Evolutionary conservation across 345 rosid genomes (phyloP), one percentile per base, ranked within the genome.

Genomic region (Lagerstroemia speciosa): DNA sequence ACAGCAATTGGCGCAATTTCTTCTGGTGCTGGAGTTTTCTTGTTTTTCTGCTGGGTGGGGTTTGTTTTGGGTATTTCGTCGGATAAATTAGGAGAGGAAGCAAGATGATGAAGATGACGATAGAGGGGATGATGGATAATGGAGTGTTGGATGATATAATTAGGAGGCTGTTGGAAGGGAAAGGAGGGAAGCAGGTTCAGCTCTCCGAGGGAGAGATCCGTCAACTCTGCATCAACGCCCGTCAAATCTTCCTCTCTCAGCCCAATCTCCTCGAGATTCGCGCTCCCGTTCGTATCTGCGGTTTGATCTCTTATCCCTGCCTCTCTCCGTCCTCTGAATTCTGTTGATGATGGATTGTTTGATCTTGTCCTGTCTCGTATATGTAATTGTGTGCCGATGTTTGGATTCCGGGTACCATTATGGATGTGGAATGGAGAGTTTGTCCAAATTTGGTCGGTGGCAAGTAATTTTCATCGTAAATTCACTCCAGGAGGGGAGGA

Each of bases 131-230:
- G 83, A 85, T 89, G 92, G 96, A 89, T 77, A 81, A 76, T 72
- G 83, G 86, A 55, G 90, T 82, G 6, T 74, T 94, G 88, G 98
- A 94, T 80, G 99, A 94, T 79, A 86, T 94, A 16, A 91, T 94
- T 66, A 78, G 92, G 77, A 88, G 98, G 77, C 67, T 94, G 36
- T 75, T 94, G 79, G 99, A 89, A 55, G 99, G 99, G 7, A 91
- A 80, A 87, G 98, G 97, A 67, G 88, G 92, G 24, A 91, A 83
- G 73, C 99, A 91, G 73, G 99, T 89, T 63, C 97, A 91, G 87
- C 82, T 91, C 36, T 94, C 99, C 0, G 99, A 94, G 80, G 84
- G 79, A 61, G 99, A 94, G 90, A 94, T 92, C 87, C 98, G 99
- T 72, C 99, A 89, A 82, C 86, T 91, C 26, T 94, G 99, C 75